Evolutionary conservation across 768 basidiomycete species (phyloP).

Genomic region (Suillus brevipes): DNA sequence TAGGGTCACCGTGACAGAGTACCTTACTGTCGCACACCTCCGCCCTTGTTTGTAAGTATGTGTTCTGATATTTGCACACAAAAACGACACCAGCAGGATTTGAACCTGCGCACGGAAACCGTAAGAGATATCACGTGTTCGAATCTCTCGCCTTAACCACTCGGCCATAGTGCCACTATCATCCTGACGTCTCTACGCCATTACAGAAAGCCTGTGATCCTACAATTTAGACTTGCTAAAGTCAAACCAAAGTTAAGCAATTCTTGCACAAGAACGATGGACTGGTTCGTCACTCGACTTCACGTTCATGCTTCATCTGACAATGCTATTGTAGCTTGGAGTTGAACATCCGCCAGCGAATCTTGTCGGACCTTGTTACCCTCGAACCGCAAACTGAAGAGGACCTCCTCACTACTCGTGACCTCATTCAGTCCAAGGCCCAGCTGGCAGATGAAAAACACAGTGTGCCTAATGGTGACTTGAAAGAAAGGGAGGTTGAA

Average conservation of each 20-base stretch:
- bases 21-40: no score
- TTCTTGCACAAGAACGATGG: constrained; percentile 36
- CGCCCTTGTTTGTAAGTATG: no score
- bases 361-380: constrained; percentile 71
- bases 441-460: constrained; percentile 38
- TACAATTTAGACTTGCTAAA: background rate
- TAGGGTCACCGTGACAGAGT: no score
- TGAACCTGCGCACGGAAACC: constrained; percentile 43
- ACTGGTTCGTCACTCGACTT: constrained; percentile 41
- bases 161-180: constrained; percentile 58
- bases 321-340: constrained; percentile 54
- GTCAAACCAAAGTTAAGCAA: background rate
- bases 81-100: constrained; percentile 42
- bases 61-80: background rate
- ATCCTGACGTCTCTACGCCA: accelerated
- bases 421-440: constrained; percentile 63
- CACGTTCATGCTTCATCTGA: constrained; percentile 7
- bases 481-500: constrained; percentile 22
- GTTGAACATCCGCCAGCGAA: constrained; percentile 73
- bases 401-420: constrained; percentile 47
- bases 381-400: constrained; percentile 51
- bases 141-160: constrained; percentile 80
- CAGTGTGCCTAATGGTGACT: constrained; percentile 16
- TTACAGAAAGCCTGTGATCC: background rate
- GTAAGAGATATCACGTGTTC: constrained; percentile 43